Evolutionary conservation across 495 filamentous ascomycete genomes (phyloP), one percentile per base, ranked within the genome.

Genomic region (Aspergillus homomorphus): DNA sequence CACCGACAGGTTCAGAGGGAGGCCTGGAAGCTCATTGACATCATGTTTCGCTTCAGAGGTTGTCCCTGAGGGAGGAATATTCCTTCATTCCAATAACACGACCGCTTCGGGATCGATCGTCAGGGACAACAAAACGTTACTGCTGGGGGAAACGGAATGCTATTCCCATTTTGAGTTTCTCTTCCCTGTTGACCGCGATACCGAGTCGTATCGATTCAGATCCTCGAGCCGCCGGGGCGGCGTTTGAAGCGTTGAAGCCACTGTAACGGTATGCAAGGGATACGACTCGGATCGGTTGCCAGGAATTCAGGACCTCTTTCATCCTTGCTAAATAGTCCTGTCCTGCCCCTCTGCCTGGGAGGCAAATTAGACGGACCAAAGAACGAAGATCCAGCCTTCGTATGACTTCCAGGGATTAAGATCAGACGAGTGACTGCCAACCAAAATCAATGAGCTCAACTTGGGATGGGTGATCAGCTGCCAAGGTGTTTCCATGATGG

Each of bases 221-320:
- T n/a, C n/a, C n/a, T n/a, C n/a, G n/a, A n/a, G n/a, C n/a, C n/a
- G n/a, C n/a, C n/a, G n/a, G n/a, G n/a, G n/a, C n/a, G n/a, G n/a
- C n/a, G n/a, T n/a, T n/a, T n/a, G n/a, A n/a, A n/a, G n/a, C n/a
- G n/a, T n/a, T n/a, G n/a, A n/a, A n/a, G n/a, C n/a, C n/a, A 19
- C 48, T 45, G 48, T 24, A 28, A 51, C 33, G 56, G 30, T 30
- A 54, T 54, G 51, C 58, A 24, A 55, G 45, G 24, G 14, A 41
- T 38, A 42, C 28, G 41, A 20, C 33, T 5, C 33, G 4, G 12
- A 38, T 38, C 12, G 33, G 33, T 38, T 38, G 41, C 48, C 26
- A 48, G 38, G 58, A 53, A 56, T 56, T 33, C 41, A 53, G 58
- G 53, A 41, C 23, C 33, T 38, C 33, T 38, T 12, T 38, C 33